Base-by-base conservation (phyloP, 352 stramenopile genomes). In the Phytophthora citrophthora region DNA sequence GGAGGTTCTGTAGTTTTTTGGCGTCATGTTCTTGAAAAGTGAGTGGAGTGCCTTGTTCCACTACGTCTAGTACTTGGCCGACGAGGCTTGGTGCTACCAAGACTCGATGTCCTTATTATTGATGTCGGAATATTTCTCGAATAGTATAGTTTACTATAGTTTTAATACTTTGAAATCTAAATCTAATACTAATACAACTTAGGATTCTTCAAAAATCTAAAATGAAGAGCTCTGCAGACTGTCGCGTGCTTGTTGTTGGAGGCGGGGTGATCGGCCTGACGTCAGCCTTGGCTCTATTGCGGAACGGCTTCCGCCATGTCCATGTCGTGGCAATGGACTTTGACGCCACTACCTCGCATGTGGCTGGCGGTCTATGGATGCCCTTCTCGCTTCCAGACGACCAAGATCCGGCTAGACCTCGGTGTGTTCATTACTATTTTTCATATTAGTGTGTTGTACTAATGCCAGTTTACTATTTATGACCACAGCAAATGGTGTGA, bases 351-450 rank as follows among this genome's bases (percentile, higher is more conserved):
- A 83, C 83, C 26, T 92, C 83, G 23, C 81, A 90, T 54, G 71
- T 88, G 6, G 83, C 83, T 9, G 83, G 83, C n/a, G 83, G 80
- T 5, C 75, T 91, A 29, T 91, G 81, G 83, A 87, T 88, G 74
- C 83, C 83, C 1, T 91, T 91, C 54, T 82, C 81, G 41, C 54
- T 91, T 26, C 76, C 77, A 0, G 40, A 68, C 10, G 61, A 74
- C 60, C 56, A 62, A 2, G 70, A 81, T 46, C 49, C 70, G 9
- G 29, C 80, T 18, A 73, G 70, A 40, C 77, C 76, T 15, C 64
- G 55, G 83, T 90, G 29, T 27, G 58, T 52, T 9, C 27, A 40
- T 12, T 59, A 54, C 38, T 61, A 49, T 34, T 31, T 34, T 0
- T 2, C 9, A 48, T 54, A 48, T 27, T 49, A 39, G 7, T 18